A percentile compares a stretch with the other conserved stretches of the same genome.
Conservation (phyloP, 176 grass and related monocot genomes). For the Saccharum officinarum region DNA sequence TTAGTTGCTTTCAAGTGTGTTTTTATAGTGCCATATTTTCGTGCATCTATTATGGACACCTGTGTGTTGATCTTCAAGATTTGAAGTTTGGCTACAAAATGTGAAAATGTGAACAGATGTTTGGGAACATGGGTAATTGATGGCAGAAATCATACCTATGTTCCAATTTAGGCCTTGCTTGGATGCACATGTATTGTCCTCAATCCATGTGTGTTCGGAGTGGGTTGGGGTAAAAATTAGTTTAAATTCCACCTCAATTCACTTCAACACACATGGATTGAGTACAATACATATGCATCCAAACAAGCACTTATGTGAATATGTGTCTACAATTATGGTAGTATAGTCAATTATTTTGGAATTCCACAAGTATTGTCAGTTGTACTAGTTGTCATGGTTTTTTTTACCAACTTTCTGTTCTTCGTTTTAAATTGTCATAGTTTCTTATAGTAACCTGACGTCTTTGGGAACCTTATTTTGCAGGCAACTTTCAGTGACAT, state of each 20-base stretch:
- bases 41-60: neutral
- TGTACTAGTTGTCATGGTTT: neutral
- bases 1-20: neutral
- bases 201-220: no score
- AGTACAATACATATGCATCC: no score
- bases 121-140: neutral
- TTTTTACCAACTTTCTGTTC: neutral
- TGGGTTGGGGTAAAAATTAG: no score
- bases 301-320: no score
- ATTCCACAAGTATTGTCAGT: neutral
- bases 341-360: neutral
- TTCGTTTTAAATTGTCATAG: neutral
- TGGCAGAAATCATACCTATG: neutral
- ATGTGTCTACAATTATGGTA: neutral
- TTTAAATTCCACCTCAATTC: no score
- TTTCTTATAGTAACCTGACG: slow-evolving; percentile 21
- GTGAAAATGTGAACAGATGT: neutral
- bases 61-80: neutral
- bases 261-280: no score
- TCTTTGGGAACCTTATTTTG: slow-evolving; percentile 38
- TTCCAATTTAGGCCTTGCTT: no score
- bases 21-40: neutral
- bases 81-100: neutral
- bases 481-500: slow-evolving; percentile 92
- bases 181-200: no score